Percentiles rank a stretch among this genome's conserved stretches.
Evolutionary conservation across 768 basidiomycete genomes (phyloP).

Genomic region (Clitopilus passeckerianus): DNA sequence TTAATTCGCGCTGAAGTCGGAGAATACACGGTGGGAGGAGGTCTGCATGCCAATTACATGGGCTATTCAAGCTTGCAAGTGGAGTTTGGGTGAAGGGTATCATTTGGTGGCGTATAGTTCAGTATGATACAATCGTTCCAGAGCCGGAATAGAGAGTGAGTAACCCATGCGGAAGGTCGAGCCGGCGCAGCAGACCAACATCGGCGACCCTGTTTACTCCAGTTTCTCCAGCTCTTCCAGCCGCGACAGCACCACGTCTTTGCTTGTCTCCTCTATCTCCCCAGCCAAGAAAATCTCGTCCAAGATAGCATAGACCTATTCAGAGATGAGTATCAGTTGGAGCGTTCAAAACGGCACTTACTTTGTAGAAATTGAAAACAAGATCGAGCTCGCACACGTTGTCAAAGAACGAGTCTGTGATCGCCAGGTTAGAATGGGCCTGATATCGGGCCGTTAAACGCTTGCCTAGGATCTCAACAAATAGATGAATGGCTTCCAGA

Average conservation of each 20-base stretch:
- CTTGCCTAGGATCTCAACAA: conserved; percentile 95
- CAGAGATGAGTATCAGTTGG: not conserved
- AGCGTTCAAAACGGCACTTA: conserved; percentile 18
- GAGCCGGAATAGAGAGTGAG: not conserved
- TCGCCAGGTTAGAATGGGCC: conserved; percentile 1
- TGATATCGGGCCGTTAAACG: conserved; percentile 4
- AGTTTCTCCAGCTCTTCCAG: conserved; percentile 92
- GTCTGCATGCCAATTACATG: too few species aligned
- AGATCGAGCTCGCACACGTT: conserved; percentile 98
- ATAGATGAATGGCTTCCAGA: conserved; percentile 95
- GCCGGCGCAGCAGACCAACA: not conserved
- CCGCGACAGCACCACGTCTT: conserved; percentile 88
- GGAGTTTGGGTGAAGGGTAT: conserved; percentile 8
- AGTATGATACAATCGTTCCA: not conserved
- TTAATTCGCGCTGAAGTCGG: too few species aligned
- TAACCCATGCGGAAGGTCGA: not conserved
- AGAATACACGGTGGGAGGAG: too few species aligned
- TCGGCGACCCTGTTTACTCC: conserved; percentile 40
- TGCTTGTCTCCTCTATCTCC: conserved; percentile 97
- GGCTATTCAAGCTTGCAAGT: not conserved
- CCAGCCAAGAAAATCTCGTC: conserved; percentile 99
- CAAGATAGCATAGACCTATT: conserved; percentile 92
- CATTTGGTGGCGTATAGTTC: conserved; percentile 1
- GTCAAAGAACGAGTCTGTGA: conserved; percentile 91
- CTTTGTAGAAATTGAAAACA: conserved; percentile 99